Percentiles rank a stretch among this genome's conserved stretches.
Evolutionary conservation across 371 early-diverging fungal genomes (phyloP).

Genomic region (Rhizopus stolonifer): DNA sequence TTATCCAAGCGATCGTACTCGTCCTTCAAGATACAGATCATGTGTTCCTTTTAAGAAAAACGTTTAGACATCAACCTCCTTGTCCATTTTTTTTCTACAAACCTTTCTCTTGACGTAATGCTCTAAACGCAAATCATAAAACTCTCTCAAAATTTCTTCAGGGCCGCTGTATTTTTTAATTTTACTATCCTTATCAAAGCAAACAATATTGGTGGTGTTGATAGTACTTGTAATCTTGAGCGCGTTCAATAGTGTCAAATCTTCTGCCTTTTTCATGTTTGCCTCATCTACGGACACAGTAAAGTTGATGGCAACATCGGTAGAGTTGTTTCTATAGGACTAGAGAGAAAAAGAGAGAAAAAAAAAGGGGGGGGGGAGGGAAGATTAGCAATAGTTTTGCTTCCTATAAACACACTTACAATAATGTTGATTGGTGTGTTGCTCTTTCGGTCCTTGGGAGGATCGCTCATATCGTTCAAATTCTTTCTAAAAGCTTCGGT

Average conservation of each 20-base stretch:
- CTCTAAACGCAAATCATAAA: constrained; percentile 85
- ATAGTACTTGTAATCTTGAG: constrained; percentile 82
- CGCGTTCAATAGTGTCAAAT: constrained; percentile 78
- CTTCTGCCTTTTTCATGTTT: constrained; percentile 70
- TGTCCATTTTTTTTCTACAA: constrained; percentile 2
- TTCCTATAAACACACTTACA: constrained; percentile 6
- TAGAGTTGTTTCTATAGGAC: constrained; percentile 83
- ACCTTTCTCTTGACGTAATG: constrained; percentile 95
- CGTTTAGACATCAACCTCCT: too few relatives aligned
- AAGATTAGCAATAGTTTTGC: background rate
- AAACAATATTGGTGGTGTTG: constrained; percentile 93
- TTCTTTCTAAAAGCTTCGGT: constrained; percentile 94
- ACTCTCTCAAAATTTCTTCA: constrained; percentile 91
- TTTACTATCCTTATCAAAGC: constrained; percentile 92
- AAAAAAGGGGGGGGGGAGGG: background rate
- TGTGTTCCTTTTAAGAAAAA: constrained; percentile 55
- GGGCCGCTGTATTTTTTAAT: constrained; percentile 84
- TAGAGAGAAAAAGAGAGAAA: constrained; percentile 2
- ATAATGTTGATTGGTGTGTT: constrained; percentile 17
- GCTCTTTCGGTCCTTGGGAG: constrained; percentile 39
- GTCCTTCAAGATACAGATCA: constrained; percentile 70
- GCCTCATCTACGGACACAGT: constrained; percentile 72
- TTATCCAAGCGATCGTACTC: constrained; percentile 86
- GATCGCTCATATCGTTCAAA: constrained; percentile 28
- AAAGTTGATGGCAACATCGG: constrained; percentile 84